Evolutionary conservation across 2,329 filamentous ascomycete species (phyloP).

Genomic region (Ceratocystis smalleyi): DNA sequence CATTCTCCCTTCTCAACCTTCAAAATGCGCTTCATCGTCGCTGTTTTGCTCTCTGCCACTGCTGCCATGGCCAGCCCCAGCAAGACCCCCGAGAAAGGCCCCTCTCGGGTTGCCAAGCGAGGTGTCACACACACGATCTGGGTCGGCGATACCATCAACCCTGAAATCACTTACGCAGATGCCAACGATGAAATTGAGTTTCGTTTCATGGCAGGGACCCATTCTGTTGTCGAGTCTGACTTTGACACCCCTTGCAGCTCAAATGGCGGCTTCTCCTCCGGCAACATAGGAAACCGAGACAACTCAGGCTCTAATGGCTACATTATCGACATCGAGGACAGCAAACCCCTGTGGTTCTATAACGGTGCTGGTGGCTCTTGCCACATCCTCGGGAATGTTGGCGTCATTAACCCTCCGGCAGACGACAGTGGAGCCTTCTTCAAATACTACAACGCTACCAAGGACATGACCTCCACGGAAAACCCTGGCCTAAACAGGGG

Average conservation of each 20-base stretch:
- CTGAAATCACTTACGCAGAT: background rate
- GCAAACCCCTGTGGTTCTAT: too few species aligned
- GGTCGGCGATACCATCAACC: background rate
- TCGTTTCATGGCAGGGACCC: background rate
- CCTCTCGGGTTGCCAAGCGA: background rate
- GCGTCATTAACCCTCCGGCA: too few species aligned
- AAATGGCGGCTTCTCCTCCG: background rate
- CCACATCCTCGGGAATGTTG: too few species aligned
- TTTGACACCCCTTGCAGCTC: conserved; percentile 31
- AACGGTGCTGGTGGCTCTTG: too few species aligned
- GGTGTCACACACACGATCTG: background rate
- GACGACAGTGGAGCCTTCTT: fast-evolving
- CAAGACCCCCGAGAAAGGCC: background rate
- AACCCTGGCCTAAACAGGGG: too few species aligned
- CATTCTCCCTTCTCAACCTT: too few species aligned
- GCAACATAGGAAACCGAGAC: background rate
- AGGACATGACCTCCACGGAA: too few species aligned
- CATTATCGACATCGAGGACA: too few species aligned
- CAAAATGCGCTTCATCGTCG: background rate
- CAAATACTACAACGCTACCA: too few species aligned
- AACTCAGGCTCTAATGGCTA: too few species aligned
- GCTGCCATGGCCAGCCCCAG: background rate
- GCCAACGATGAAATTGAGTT: background rate
- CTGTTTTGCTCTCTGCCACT: background rate
- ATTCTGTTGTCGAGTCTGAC: conserved; percentile 16